Evolutionary conservation across 2,329 filamentous ascomycete genomes (phyloP).

Genomic region (Aspergillus intermedius): DNA sequence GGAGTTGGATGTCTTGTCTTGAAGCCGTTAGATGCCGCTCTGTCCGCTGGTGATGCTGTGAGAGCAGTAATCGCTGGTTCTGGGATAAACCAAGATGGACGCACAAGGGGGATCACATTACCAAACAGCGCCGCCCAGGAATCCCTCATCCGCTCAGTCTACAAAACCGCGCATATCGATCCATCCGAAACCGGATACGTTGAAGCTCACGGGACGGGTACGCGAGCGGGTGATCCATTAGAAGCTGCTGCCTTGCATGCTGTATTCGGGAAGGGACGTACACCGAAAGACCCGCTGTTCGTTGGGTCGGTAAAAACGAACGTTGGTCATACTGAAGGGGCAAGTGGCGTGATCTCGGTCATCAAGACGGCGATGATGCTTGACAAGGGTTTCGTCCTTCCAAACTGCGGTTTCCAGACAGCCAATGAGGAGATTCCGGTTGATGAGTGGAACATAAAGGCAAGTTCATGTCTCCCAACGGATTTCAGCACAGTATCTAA

Average conservation of each 20-base stretch:
- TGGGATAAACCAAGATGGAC: slow-evolving; percentile 28
- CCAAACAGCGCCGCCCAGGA: slow-evolving; percentile 35
- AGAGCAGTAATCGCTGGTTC: slow-evolving; percentile 30
- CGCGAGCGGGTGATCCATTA: slow-evolving; percentile 51
- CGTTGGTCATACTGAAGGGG: slow-evolving; percentile 23
- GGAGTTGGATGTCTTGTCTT: slow-evolving; percentile 28
- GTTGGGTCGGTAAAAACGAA: slow-evolving; percentile 21
- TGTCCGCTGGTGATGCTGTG: slow-evolving; percentile 30
- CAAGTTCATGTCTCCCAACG: background rate
- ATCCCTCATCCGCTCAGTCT: slow-evolving; percentile 30
- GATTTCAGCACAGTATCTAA: slow-evolving; percentile 1
- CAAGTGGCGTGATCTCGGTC: slow-evolving; percentile 22
- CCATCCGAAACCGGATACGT: slow-evolving; percentile 20
- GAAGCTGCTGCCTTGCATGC: slow-evolving; percentile 46
- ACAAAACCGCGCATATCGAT: slow-evolving; percentile 29
- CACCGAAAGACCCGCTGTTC: slow-evolving; percentile 7
- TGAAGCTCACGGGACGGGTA: slow-evolving; percentile 54
- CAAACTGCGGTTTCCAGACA: slow-evolving; percentile 20
- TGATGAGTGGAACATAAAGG: slow-evolving; percentile 15
- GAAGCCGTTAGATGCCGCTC: slow-evolving; percentile 27
- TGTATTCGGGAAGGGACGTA: slow-evolving; percentile 17
- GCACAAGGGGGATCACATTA: slow-evolving; percentile 35
- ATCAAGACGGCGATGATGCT: slow-evolving; percentile 26
- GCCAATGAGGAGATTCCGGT: slow-evolving; percentile 23
- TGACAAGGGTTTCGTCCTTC: slow-evolving; percentile 19